Evolutionary conservation across 1,284 basidiomycete genomes (phyloP), one percentile per base, ranked within the genome.

Genomic region (Melampsora larici-populina): DNA sequence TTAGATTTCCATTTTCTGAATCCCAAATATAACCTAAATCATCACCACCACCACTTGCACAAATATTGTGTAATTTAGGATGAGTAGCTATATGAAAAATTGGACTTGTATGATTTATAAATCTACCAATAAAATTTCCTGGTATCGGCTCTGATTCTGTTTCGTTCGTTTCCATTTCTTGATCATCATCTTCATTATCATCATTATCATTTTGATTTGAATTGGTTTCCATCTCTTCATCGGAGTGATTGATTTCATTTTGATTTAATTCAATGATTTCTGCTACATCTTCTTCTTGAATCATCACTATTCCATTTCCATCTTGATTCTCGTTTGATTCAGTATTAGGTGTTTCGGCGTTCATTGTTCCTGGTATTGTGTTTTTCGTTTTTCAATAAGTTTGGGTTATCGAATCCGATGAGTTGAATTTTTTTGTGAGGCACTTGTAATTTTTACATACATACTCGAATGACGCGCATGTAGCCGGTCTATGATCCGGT

Each of bases 11-110:
- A 63, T 63, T 90, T 90, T 58, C 92, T 90, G 51, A 29, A 81
- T 94, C 90, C 91, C 94, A 99, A 81, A 99, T 89, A 85, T 93
- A 97, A 43, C 92, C 97, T 0, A 92, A 85, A 84, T 99, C 96
- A 84, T 99, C 97, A 85, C 97, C 94, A 48, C 94, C 96, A 43
- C 97, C 97, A 0, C 93, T 94, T 33, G 90, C 90, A 5, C 92
- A 94, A 46, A 98, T 86, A 43, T 90, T 90, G 0, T 95, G 94
- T 81, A 84, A 87, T 7, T 79, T 78, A 0, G 88, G 88, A 84
- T 99, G 97, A 58, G 90, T 88, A 15, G 92, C 86, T 58, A 99
- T 86, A 64, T 90, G 86, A 83, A 98, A 99, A 68, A 98, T 91
- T 13, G 96, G 84, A 60, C 81, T 51, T 18, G 78, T 48, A 70